A percentile compares a stretch with the other conserved stretches of the same genome.
phyloP scores from a whole-genome alignment of 129 eudicot species.

The Oenanthe sinensis region DNA sequence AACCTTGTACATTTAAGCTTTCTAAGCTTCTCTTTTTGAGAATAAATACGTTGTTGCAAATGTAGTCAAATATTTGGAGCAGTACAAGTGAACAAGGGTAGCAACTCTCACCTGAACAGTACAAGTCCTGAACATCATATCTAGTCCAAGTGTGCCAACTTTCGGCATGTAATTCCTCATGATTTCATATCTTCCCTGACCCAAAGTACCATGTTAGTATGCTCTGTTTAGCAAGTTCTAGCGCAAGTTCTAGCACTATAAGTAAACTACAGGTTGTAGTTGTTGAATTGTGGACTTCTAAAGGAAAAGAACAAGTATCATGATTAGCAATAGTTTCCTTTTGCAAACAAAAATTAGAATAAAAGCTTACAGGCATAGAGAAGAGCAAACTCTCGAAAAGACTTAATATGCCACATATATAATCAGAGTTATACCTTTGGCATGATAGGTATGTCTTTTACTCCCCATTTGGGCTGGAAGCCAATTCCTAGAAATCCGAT shows the following conservation, averaged over 20 bases:
- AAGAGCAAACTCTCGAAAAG: neutral
- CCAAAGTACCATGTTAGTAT: slow-evolving; percentile 25
- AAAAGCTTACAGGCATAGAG: neutral
- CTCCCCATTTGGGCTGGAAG: slow-evolving; percentile 88
- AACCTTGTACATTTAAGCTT: neutral
- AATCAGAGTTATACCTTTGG: slow-evolving; percentile 62
- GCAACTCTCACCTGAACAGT: slow-evolving; percentile 71
- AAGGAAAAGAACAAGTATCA: neutral
- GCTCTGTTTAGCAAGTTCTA: slow-evolving; percentile 4
- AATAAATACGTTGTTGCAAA: neutral
- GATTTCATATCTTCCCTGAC: slow-evolving; percentile 93
- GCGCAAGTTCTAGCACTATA: neutral
- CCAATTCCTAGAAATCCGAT: slow-evolving; percentile 92
- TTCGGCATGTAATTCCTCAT: slow-evolving; percentile 96
- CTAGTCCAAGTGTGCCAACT: slow-evolving; percentile 95
- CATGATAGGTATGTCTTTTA: slow-evolving; percentile 87
- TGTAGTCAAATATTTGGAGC: neutral
- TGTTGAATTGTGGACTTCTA: neutral
- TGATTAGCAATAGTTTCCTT: neutral
- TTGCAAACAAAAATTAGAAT: neutral
- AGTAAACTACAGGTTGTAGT: neutral
- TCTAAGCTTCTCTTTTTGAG: neutral
- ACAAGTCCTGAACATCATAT: slow-evolving; percentile 97
- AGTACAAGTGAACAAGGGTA: neutral
- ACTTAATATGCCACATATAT: neutral